phyloP scores from a whole-genome alignment of 345 rosid genomes.

The Aquilaria sinensis region DNA sequence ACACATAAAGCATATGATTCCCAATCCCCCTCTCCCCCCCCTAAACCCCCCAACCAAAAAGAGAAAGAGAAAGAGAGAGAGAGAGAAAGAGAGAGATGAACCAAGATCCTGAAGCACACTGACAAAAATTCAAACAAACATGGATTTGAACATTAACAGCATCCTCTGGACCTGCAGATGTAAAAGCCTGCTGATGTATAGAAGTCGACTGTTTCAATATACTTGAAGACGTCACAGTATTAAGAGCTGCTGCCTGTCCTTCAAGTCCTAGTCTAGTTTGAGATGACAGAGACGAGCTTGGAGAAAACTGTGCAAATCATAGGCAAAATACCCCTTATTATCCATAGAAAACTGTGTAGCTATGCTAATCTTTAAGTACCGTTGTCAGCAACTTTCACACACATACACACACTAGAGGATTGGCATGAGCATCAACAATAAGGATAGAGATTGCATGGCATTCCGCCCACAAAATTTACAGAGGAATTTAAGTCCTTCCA shows the following conservation, averaged over 20 bases:
- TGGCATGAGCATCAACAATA: too few species aligned
- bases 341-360: too few species aligned
- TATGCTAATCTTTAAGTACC: too few species aligned
- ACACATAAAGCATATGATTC: too few species aligned
- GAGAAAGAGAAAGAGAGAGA: background rate
- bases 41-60: background rate
- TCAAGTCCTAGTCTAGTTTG: slow-evolving; percentile 74
- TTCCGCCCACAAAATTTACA: too few species aligned
- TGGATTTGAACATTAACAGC: slow-evolving; percentile 28
- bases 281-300: slow-evolving; percentile 62
- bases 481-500: slow-evolving; percentile 66
- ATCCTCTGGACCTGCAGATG: slow-evolving; percentile 42
- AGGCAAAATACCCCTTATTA: background rate
- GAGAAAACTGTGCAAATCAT: slow-evolving; percentile 39
- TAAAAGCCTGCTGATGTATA: slow-evolving; percentile 53
- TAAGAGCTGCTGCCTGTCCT: slow-evolving; percentile 57
- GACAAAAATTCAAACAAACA: too few species aligned
- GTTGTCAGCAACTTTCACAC: too few species aligned
- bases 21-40: background rate
- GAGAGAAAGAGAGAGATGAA: background rate
- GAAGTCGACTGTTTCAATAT: slow-evolving; percentile 61
- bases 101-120: background rate
- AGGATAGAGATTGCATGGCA: too few species aligned
- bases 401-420: too few species aligned
- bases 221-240: slow-evolving; percentile 41